These are phyloP conservation scores for Aspergillus sp. DNA, from an alignment of 2,329 filamentous ascomycete species.

Conservation along the genomic window DNA sequence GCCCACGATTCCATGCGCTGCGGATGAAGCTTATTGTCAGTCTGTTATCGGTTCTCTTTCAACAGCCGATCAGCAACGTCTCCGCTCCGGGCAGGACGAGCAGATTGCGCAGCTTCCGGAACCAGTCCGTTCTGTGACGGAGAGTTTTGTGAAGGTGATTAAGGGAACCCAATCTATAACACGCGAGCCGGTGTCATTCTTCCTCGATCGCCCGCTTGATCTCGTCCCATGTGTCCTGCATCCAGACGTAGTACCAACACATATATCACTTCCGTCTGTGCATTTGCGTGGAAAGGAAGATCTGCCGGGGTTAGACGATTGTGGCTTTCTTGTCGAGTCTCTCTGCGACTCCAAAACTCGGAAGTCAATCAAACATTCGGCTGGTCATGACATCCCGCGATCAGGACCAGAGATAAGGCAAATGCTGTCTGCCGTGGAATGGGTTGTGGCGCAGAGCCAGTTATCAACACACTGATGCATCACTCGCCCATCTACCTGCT, in stretches of 20 bases:
- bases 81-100: constrained; percentile 2
- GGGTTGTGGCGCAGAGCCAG: background rate
- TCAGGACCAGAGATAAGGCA: background rate
- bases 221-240: constrained; percentile 12
- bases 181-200: background rate
- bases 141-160: background rate
- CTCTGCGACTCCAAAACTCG: background rate
- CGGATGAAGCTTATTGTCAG: constrained; percentile 6
- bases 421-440: background rate
- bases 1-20: background rate
- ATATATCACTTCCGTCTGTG: constrained; percentile 15
- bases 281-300: constrained; percentile 15
- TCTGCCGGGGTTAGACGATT: background rate
- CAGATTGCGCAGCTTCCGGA: constrained; percentile 6
- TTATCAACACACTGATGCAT: background rate
- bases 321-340: background rate
- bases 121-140: background rate
- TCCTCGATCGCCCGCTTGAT: constrained; percentile 2
- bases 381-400: background rate
- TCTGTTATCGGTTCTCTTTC: constrained; percentile 5
- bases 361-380: background rate
- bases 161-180: background rate
- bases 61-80: constrained; percentile 2
- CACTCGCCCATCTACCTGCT: background rate
- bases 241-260: constrained; percentile 3